Base-by-base conservation (phyloP, 2,329 filamentous ascomycete species). In the Fusarium coffeatum region DNA sequence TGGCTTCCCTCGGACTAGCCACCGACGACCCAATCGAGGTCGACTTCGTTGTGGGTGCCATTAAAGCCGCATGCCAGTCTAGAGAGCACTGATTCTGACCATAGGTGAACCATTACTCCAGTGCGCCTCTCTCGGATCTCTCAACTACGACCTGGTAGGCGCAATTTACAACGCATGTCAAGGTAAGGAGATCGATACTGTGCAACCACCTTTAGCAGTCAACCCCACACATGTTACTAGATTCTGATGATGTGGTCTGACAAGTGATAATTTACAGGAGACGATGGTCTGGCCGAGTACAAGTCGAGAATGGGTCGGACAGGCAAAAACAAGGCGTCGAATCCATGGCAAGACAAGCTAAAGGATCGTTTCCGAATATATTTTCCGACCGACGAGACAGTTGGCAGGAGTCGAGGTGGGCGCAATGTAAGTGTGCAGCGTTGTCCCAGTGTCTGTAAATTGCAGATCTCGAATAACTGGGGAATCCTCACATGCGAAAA, bases 91-190 rank as follows among this genome's bases (percentile, higher is more conserved):
- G 55, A 57, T 45, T 53, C 72, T 74, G 72, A 74, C 65, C 43
- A 45, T 48, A 42, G 25, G 42, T 46, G 54, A 62, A 59, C 58
- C 34, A 56, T 51, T 55, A 48, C 37, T 67, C 43, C 68, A 92
- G 90, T 88, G 92, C 25, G 93, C 95, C 1, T 98, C 95, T 1
- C 81, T 98, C 8, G 96, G 95, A 20, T 89, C 89, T 11, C 77
- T 98, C 43, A 93, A 89, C 55, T 83, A 87, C 43, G 85, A 88
- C 9, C 89, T 97, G 63, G 79, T 98, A 28, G 79, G 78, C 55
- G 82, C 83, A 12, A 79, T 89, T 20, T 88, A 88, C 74, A 81
- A 83, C 64, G 85, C 87, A 42, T 85, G 86, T 72, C 83, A 86
- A 81, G 87, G 86, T 87, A 77, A 59, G 68, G 27, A 59, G 53